A percentile compares a stretch with the other conserved stretches of the same genome.
These are phyloP conservation scores for Alternaria solani DNA, from an alignment of 2,329 filamentous ascomycete genomes.

Conservation along the genomic window DNA sequence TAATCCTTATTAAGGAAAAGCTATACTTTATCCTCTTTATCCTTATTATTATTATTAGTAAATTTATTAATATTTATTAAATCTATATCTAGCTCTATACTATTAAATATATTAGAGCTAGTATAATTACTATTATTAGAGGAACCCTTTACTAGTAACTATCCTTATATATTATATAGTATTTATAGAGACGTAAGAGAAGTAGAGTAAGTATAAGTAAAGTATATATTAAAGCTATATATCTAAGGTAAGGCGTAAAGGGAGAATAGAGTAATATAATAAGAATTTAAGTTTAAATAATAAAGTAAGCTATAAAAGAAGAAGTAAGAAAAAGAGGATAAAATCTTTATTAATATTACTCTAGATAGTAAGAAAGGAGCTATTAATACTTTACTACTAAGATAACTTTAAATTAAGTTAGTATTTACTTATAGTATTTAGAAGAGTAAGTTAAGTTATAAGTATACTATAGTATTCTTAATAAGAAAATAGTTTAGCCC, in stretches of 20 bases:
- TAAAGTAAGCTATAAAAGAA: conserved; percentile 7
- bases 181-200: conserved; percentile 8
- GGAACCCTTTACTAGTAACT: conserved; percentile 16
- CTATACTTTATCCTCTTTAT: conserved; percentile 14
- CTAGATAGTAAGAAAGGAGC: conserved; percentile 12
- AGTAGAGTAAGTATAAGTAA: conserved; percentile 5
- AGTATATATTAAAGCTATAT: conserved; percentile 11
- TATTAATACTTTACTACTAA: conserved; percentile 17
- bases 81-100: conserved; percentile 22
- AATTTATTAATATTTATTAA: conserved; percentile 15
- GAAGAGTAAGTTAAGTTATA: conserved; percentile 10
- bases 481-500: conserved; percentile 9
- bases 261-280: conserved; percentile 12
- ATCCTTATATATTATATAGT: conserved; percentile 14
- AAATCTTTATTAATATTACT: conserved; percentile 13
- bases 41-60: conserved; percentile 10
- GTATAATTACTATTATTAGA: conserved; percentile 21
- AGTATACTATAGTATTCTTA: background rate
- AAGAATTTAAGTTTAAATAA: conserved; percentile 14
- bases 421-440: conserved; percentile 10
- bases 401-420: conserved; percentile 5
- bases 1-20: conserved; percentile 14
- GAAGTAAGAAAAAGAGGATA: conserved; percentile 9
- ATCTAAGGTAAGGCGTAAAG: conserved; percentile 8
- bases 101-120: conserved; percentile 13